These are phyloP conservation scores for Globisporangium okanoganense DNA, from an alignment of 352 stramenopile genomes.

Conservation along the genomic window DNA sequence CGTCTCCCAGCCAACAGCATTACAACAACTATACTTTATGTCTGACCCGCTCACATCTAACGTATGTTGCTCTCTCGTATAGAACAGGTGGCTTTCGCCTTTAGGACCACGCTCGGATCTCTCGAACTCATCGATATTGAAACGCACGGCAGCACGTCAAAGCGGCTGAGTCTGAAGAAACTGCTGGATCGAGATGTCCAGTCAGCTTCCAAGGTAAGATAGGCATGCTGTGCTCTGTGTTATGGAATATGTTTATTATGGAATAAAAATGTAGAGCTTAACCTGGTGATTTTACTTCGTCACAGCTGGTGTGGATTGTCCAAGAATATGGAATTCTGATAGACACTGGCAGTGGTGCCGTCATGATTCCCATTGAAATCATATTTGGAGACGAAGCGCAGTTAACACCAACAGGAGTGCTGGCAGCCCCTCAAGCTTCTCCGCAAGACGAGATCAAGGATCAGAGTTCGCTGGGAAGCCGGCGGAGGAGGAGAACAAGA, in stretches of 20 bases:
- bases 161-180: constrained; percentile 19
- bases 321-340: constrained; percentile 16
- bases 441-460: neutral
- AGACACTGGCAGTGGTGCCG: constrained; percentile 11
- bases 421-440: neutral
- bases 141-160: constrained; percentile 17
- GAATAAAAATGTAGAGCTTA: too few species aligned
- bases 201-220: constrained; percentile 16
- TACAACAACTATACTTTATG: too few species aligned
- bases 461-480: neutral
- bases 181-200: constrained; percentile 17
- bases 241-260: too few species aligned
- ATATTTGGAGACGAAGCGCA: neutral
- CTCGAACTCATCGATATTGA: constrained; percentile 18
- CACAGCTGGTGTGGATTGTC: constrained; percentile 22
- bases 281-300: neutral
- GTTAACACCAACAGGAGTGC: neutral
- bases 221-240: neutral
- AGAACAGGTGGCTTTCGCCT: constrained; percentile 23
- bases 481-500: neutral
- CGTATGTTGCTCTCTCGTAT: neutral
- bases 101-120: too few species aligned
- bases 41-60: too few species aligned
- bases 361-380: constrained; percentile 18
- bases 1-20: neutral